Evolutionary conservation across 805 yeast genomes (phyloP).

Genomic region (Nakazawaea populi): DNA sequence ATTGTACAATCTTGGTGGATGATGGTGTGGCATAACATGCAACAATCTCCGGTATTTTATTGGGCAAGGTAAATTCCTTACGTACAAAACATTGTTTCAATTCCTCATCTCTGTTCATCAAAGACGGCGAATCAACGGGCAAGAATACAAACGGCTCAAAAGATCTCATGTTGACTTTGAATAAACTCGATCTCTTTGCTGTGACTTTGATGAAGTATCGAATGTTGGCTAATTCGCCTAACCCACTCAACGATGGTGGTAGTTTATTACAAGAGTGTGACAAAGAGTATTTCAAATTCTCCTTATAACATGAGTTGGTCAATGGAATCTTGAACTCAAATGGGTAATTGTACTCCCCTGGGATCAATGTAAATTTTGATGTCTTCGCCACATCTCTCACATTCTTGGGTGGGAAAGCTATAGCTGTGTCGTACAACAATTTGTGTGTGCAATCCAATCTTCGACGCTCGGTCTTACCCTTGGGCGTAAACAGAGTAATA

Average conservation of each 20-base stretch:
- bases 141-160: constrained; percentile 46
- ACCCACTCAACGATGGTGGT: constrained; percentile 22
- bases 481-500: constrained; percentile 19
- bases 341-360: constrained; percentile 46
- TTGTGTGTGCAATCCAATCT: constrained; percentile 32
- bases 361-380: constrained; percentile 39
- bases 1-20: constrained; percentile 17
- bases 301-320: constrained; percentile 29
- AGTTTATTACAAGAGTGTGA: constrained; percentile 12
- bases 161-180: constrained; percentile 40
- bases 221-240: constrained; percentile 28
- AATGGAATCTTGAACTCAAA: constrained; percentile 41
- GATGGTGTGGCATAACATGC: constrained; percentile 25
- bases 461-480: constrained; percentile 13
- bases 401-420: constrained; percentile 49
- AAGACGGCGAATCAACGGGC: constrained; percentile 36
- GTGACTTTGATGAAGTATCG: constrained; percentile 58
- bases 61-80: constrained; percentile 30
- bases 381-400: constrained; percentile 36
- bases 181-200: constrained; percentile 44
- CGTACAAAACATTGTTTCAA: constrained; percentile 39
- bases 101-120: constrained; percentile 21
- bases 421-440: constrained; percentile 40
- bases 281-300: constrained; percentile 6
- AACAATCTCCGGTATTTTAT: constrained; percentile 37